Evolutionary conservation across 2,329 filamentous ascomycete species (phyloP), one percentile per base, ranked within the genome.

Genomic region (Scedosporium aurantiacum): DNA sequence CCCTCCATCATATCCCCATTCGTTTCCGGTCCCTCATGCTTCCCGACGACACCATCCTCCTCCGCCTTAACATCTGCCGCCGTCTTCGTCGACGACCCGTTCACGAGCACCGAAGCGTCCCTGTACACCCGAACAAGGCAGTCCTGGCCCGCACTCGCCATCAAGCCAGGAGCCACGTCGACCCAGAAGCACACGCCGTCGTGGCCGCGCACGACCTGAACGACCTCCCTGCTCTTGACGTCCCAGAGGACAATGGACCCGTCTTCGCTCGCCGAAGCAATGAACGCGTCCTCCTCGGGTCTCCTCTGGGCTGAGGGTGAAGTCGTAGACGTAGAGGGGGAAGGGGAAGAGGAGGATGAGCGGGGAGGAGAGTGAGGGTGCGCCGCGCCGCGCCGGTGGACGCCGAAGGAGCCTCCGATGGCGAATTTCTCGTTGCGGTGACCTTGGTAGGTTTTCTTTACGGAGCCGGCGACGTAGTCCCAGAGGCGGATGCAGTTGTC

Each of bases 361-460:
- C n/a, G 14, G 55, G 28, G 14, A 27, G 55, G 27, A 25, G n/a
- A 25, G 55, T n/a, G 14, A n/a, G n/a, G 7, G 16, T 8, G 2
- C 16, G 18, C 16, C 27, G 52, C 3, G 47, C 59, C 14, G 67
- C 64, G 12, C 67, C 68, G 68, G 74, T 52, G 68, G 60, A 83
- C 80, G 12, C 90, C 92, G 70, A 97, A 97, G 47, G 87, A 87
- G 3, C 91, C 90, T 2, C 84, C 84, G n/a, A 97, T 80, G 65
- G 90, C 93, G 74, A 89, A 97, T 64, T 87, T 87, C 61, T 84
- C 80, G 72, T 99, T 99, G 61, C 78, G 76, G 69, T 97, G 94
- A 0, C 94, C 94, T 71, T 97, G 91, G 73, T 97, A 99, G 14
- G 94, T 99, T 79, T 99, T 99, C 69, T 96, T 88, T 67, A 94